Conservation (phyloP, 495 filamentous ascomycete genomes). For the Geoglossum glabrum region DNA sequence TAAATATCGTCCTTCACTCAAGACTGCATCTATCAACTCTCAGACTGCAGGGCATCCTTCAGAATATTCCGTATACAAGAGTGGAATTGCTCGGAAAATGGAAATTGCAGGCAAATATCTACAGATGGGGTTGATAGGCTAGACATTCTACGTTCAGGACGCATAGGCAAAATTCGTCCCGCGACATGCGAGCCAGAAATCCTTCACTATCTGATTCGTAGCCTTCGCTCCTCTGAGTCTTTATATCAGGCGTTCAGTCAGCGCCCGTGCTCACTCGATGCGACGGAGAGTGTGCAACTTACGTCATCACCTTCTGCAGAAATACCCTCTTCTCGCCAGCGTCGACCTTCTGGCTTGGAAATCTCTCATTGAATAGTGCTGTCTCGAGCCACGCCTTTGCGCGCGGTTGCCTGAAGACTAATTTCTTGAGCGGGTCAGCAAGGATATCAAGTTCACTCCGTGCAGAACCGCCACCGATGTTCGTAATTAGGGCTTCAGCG, state of each 20-base stretch:
- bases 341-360: conserved; percentile 42
- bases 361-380: conserved; percentile 29
- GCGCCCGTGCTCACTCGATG: not conserved
- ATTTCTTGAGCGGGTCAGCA: conserved; percentile 55
- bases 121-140: not conserved
- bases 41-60: not conserved
- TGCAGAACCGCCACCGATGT: conserved; percentile 51
- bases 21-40: not conserved
- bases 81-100: not conserved
- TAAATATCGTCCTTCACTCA: not conserved
- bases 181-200: conserved; percentile 52
- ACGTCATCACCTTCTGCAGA: conserved; percentile 5
- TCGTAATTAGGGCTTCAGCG: conserved; percentile 37
- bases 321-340: conserved; percentile 29
- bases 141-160: conserved; percentile 11
- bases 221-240: conserved; percentile 37
- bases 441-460: conserved; percentile 62
- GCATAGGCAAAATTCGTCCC: conserved; percentile 48
- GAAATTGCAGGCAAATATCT: not conserved
- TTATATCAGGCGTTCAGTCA: not conserved
- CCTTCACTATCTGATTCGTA: conserved; percentile 38
- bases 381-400: conserved; percentile 40
- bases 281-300: not conserved
- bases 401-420: conserved; percentile 42
- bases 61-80: not conserved